phyloP scores from a whole-genome alignment of 2,329 filamentous ascomycete genomes.

The Rasamsonia emersonii region DNA sequence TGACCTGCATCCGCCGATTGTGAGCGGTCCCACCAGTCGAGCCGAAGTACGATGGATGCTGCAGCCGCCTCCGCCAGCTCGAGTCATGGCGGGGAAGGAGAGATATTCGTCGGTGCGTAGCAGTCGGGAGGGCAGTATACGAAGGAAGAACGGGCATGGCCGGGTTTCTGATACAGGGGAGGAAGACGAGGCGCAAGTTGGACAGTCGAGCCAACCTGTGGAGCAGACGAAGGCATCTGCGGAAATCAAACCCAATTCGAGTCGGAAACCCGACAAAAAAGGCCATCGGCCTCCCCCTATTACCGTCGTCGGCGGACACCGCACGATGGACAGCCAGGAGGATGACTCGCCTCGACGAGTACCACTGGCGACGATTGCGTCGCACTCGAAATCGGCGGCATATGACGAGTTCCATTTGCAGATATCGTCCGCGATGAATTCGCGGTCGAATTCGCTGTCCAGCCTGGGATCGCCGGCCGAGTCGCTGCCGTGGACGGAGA shows the following conservation, averaged over 20 bases:
- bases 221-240: neutral
- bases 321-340: slow-evolving; percentile 4
- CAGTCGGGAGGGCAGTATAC: slow-evolving; percentile 11
- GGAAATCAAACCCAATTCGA: slow-evolving; percentile 3
- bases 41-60: slow-evolving; percentile 83
- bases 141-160: slow-evolving; percentile 7
- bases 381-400: slow-evolving; percentile 6
- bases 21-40: slow-evolving; percentile 61
- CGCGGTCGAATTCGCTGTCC: slow-evolving; percentile 22
- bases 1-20: slow-evolving; percentile 76
- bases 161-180: slow-evolving; percentile 6
- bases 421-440: slow-evolving; percentile 8
- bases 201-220: slow-evolving; percentile 4
- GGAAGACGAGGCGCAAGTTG: slow-evolving; percentile 8
- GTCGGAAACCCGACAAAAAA: slow-evolving; percentile 5
- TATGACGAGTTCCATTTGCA: slow-evolving; percentile 8
- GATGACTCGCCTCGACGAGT: slow-evolving; percentile 2
- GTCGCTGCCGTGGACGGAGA: slow-evolving; percentile 23
- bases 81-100: slow-evolving; percentile 82
- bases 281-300: slow-evolving; percentile 1
- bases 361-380: slow-evolving; percentile 4
- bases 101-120: slow-evolving; percentile 17
- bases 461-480: slow-evolving; percentile 19
- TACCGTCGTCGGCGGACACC: no score
- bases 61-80: slow-evolving; percentile 80